Conservation (phyloP, 2,329 filamentous ascomycete genomes). For the Myriosclerotinia scirpicola region DNA sequence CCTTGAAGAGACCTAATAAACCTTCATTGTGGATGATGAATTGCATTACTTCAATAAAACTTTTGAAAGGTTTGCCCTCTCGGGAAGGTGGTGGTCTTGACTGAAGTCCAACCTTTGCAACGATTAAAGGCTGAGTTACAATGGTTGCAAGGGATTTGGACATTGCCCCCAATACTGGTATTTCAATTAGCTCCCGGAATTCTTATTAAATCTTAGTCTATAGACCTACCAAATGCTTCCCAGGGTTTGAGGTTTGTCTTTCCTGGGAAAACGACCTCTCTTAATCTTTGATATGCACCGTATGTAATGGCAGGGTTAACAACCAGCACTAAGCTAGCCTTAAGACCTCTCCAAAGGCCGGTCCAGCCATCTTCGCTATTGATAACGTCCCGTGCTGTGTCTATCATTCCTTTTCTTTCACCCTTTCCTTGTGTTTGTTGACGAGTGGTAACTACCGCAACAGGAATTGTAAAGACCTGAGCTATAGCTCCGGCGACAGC, state of each 20-base stretch:
- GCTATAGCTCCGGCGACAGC: constrained; percentile 87
- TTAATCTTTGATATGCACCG: constrained; percentile 88
- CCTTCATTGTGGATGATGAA: constrained; percentile 93
- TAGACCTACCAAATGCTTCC: constrained; percentile 83
- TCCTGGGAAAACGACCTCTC: constrained; percentile 73
- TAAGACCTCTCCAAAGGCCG: constrained; percentile 91
- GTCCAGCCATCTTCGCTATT: constrained; percentile 85
- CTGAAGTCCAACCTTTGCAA: constrained; percentile 95
- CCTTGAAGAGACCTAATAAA: constrained; percentile 83
- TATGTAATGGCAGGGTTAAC: constrained; percentile 98
- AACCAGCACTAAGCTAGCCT: constrained; percentile 92
- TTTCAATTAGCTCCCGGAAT: constrained; percentile 9
- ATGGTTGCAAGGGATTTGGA: constrained; percentile 93
- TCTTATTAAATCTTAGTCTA: neutral
- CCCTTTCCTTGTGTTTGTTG: constrained; percentile 88
- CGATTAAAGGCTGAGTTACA: constrained; percentile 90
- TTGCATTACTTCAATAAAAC: constrained; percentile 89
- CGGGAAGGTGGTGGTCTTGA: constrained; percentile 84
- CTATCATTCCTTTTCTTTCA: constrained; percentile 82
- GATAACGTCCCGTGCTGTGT: constrained; percentile 85
- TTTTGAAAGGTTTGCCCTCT: constrained; percentile 88
- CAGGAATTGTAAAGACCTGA: constrained; percentile 94
- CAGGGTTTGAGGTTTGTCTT: constrained; percentile 73
- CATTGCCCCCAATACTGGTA: constrained; percentile 79
- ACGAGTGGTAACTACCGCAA: constrained; percentile 90